Evolutionary conservation across 2,329 filamentous ascomycete genomes (phyloP), one percentile per base, ranked within the genome.

Genomic region (Alternaria burnsii): DNA sequence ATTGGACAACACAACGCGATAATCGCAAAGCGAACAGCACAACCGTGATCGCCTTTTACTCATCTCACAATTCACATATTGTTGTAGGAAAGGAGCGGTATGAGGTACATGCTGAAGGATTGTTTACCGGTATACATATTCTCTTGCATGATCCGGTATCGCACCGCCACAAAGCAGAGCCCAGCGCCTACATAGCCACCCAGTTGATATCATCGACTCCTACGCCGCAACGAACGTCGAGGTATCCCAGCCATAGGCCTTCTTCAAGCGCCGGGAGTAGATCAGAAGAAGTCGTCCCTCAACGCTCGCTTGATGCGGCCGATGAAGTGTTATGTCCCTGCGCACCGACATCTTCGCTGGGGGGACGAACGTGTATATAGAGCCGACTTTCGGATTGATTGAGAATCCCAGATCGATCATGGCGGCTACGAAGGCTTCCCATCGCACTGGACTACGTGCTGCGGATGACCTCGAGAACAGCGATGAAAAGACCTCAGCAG

Each of bases 401-500:
- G 60, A 56, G 16, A 69, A 69, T 22, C 63, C 59, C 9, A 69
- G 5, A 20, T 69, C 65, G 2, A 51, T 22, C 63, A 69, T 67
- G 8, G 62, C 63, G 16, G 67, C 55, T 41, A 38, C 43, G 11
- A 69, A 68, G 0, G 55, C 52, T 18, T 55, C 56, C 65, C 66
- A 69, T 14, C 46, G 54, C 18, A 76, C 56, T 4, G 67, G 71
- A 24, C 70, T 67, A 41, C 66, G 67, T 41, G 70, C 53, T 36
- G 59, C 59, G 7, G 67, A 61, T 44, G 66, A 70, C 14, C 67
- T 65, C 6, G 57, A 66, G 38, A 76, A 71, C 0, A 78, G 55
- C 1, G 69, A 76, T 0, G 71, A 67, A 53, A 85, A 85, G 5
- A 81, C 74, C 0, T 77, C 64, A 1, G 71, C 74, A 0, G 80